A percentile compares a stretch with the other conserved stretches of the same genome.
Conservation (phyloP, 768 basidiomycete genomes). For the Tulasnella sp. region DNA sequence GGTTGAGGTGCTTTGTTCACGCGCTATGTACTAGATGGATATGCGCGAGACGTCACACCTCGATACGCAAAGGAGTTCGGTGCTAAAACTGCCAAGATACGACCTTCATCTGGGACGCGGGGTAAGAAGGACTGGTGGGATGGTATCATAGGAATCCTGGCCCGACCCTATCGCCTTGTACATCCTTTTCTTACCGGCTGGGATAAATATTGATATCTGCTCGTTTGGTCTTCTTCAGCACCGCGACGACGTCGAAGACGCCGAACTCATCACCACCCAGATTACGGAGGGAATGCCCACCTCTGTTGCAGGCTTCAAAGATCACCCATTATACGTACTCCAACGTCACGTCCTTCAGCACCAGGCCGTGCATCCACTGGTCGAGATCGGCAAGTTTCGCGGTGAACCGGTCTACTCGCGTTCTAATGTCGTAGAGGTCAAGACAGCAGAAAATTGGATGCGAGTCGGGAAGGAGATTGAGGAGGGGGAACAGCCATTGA, state of each 20-base stretch:
- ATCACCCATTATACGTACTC: conserved; percentile 88
- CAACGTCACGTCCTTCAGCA: conserved; percentile 79
- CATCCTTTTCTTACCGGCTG: conserved; percentile 22
- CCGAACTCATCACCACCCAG: conserved; percentile 67
- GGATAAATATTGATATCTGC: neutral
- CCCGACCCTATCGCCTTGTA: conserved; percentile 75
- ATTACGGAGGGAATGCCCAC: conserved; percentile 89
- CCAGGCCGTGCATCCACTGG: conserved; percentile 69
- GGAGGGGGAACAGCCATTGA: conserved; percentile 72
- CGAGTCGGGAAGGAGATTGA: conserved; percentile 66
- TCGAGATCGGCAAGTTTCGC: conserved; percentile 83
- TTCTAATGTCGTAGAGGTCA: conserved; percentile 70
- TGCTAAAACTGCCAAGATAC: conserved; percentile 70
- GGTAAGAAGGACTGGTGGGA: conserved; percentile 82
- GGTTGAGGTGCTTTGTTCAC: neutral
- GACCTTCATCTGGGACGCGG: conserved; percentile 50
- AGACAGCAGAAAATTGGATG: conserved; percentile 93
- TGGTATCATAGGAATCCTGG: conserved; percentile 47
- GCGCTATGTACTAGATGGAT: conserved; percentile 48
- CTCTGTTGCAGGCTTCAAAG: conserved; percentile 84
- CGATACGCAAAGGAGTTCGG: conserved; percentile 77
- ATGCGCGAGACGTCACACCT: conserved; percentile 81
- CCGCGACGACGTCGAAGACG: conserved; percentile 88
- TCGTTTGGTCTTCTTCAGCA: conserved; percentile 38
- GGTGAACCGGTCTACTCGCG: conserved; percentile 89